phyloP scores from a whole-genome alignment of 2,329 filamentous ascomycete genomes.

The Fusarium sarcochroum region DNA sequence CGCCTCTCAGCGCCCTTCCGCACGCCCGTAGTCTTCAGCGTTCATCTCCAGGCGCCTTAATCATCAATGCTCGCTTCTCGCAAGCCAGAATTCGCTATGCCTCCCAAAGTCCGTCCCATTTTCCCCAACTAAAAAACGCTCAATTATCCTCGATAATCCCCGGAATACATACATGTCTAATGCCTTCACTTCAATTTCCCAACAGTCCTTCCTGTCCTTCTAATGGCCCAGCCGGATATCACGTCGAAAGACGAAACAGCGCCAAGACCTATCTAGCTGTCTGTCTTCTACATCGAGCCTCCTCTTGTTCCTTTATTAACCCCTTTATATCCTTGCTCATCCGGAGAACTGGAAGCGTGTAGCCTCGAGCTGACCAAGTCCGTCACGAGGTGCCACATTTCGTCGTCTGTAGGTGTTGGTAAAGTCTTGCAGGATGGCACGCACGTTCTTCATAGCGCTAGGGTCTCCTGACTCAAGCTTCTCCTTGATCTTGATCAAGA shows the following conservation, averaged over 20 bases:
- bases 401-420: slow-evolving; percentile 93
- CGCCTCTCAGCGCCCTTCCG: not conserved
- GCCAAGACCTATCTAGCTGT: slow-evolving; percentile 2
- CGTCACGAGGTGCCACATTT: slow-evolving; percentile 95
- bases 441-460: slow-evolving; percentile 79
- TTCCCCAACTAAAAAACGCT: slow-evolving; percentile 37
- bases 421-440: slow-evolving; percentile 92
- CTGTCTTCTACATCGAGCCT: slow-evolving; percentile 1
- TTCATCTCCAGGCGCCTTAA: slow-evolving; percentile 11
- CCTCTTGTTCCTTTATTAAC: slow-evolving; percentile 4
- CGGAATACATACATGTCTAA: slow-evolving; percentile 36
- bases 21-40: slow-evolving; percentile 6
- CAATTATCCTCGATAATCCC: slow-evolving; percentile 45
- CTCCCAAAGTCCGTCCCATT: slow-evolving; percentile 28
- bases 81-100: slow-evolving; percentile 33
- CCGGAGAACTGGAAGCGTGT: slow-evolving; percentile 85
- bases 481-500: slow-evolving; percentile 85
- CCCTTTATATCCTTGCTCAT: slow-evolving; percentile 38
- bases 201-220: slow-evolving; percentile 13
- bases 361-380: slow-evolving; percentile 88
- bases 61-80: slow-evolving; percentile 26
- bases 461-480: slow-evolving; percentile 76
- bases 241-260: slow-evolving; percentile 10
- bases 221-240: slow-evolving; percentile 17
- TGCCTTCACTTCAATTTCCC: slow-evolving; percentile 25